These are phyloP conservation scores for Schrenkiella parvula DNA, from an alignment of 345 rosid genomes.

Conservation along the genomic window DNA sequence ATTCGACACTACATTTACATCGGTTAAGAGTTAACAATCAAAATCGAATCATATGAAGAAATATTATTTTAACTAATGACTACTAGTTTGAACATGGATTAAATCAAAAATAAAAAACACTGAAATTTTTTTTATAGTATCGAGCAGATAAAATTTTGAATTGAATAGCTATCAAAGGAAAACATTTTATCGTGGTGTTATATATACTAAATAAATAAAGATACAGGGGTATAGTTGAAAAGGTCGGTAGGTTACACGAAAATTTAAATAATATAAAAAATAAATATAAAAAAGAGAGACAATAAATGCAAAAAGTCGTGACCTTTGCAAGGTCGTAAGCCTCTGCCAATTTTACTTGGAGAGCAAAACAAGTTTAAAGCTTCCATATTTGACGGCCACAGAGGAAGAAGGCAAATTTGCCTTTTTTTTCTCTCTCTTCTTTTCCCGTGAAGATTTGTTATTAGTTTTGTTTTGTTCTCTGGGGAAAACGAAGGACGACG, in stretches of 20 bases:
- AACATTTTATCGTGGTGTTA: background rate
- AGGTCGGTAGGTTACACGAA: background rate
- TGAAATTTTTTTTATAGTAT: background rate
- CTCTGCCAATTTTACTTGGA: constrained; percentile 26
- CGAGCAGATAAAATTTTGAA: background rate
- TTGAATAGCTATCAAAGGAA: background rate
- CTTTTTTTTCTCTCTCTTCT: constrained; percentile 9
- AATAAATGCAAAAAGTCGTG: constrained; percentile 26
- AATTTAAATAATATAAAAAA: background rate
- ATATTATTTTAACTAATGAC: background rate
- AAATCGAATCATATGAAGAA: background rate
- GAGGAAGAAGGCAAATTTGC: constrained; percentile 23
- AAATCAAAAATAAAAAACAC: background rate
- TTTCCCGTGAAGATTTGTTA: background rate
- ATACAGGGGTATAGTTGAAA: constrained; percentile 8
- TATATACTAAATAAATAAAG: background rate
- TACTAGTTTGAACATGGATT: background rate
- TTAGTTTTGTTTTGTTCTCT: background rate
- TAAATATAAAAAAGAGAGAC: background rate
- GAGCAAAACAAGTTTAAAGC: constrained; percentile 26
- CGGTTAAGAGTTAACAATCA: background rate
- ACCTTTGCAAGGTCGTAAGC: constrained; percentile 30
- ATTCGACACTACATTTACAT: background rate
- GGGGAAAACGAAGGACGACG: constrained; percentile 1
- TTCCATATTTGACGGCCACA: constrained; percentile 32